Percentiles rank a stretch among this genome's conserved stretches.
Conservation (phyloP, 225 moss, liverwort and hornwort species). For the Sphagnum tenellum region DNA sequence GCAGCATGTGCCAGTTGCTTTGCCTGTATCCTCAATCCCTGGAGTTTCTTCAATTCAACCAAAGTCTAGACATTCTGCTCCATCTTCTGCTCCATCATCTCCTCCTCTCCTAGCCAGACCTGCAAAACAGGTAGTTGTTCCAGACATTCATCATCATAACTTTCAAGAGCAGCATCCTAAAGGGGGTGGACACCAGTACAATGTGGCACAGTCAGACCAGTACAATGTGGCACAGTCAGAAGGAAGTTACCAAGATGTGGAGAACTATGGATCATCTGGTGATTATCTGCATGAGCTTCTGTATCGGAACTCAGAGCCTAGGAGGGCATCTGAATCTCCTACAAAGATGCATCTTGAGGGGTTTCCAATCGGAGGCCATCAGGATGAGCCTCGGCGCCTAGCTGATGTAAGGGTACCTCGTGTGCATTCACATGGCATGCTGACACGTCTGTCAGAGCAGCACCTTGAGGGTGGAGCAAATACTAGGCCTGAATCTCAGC, state of each 20-base stretch:
- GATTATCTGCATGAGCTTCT: constrained; percentile 51
- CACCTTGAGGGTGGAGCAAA: constrained; percentile 32
- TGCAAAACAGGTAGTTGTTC: constrained; percentile 32
- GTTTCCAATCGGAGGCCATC: constrained; percentile 28
- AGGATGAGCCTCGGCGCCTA: constrained; percentile 54
- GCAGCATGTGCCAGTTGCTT: constrained; percentile 61
- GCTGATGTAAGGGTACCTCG: constrained; percentile 60
- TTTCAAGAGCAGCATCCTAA: constrained; percentile 42
- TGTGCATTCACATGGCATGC: constrained; percentile 66
- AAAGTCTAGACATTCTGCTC: constrained; percentile 34
- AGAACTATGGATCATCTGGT: constrained; percentile 39
- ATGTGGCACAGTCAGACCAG: constrained; percentile 12
- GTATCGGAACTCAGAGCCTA: constrained; percentile 44
- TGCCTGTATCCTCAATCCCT: constrained; percentile 28
- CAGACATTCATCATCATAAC: constrained; percentile 50
- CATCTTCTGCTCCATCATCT: constrained; percentile 84
- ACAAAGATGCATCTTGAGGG: constrained; percentile 56
- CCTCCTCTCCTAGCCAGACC: constrained; percentile 58
- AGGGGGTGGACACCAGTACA: constrained; percentile 40
- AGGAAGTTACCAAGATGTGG: constrained; percentile 41
- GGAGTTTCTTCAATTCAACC: constrained; percentile 26
- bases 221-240: constrained; percentile 18
- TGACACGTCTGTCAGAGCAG: constrained; percentile 62
- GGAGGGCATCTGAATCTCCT: constrained; percentile 66
- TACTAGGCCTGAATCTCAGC: constrained; percentile 22